These are phyloP conservation scores for Adansonia grandidieri DNA, from an alignment of 441 rosid species.

Conservation along the genomic window DNA sequence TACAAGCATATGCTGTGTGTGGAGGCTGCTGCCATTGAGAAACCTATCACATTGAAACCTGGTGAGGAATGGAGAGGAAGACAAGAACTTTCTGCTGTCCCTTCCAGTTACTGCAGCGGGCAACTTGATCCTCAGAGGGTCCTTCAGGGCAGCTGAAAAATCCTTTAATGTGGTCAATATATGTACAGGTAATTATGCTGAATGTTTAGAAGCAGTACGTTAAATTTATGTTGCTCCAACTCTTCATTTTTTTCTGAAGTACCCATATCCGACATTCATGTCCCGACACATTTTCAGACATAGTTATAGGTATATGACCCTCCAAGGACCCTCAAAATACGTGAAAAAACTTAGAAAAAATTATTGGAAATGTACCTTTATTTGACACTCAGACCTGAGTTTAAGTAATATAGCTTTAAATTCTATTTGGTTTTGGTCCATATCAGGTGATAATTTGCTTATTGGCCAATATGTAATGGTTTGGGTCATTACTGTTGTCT, in stretches of 20 bases:
- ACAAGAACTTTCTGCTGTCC: conserved; percentile 84
- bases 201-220: neutral
- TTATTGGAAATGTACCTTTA: no score
- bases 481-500: conserved; percentile 1
- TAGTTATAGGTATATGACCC: no score
- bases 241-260: neutral
- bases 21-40: conserved; percentile 87
- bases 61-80: conserved; percentile 98
- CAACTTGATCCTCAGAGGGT: conserved; percentile 88
- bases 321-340: no score
- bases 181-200: conserved; percentile 47
- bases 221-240: neutral
- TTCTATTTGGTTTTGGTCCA: no score
- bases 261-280: no score
- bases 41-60: conserved; percentile 83
- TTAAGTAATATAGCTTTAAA: no score
- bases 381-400: neutral
- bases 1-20: conserved; percentile 92
- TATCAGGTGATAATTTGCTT: neutral
- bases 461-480: neutral
- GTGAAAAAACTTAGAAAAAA: no score
- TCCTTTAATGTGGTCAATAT: conserved; percentile 22
- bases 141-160: conserved; percentile 50
- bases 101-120: conserved; percentile 94
- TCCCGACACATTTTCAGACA: no score